Evolutionary conservation across 2,329 filamentous ascomycete genomes (phyloP).

Genomic region (Sphaceloma murrayae): DNA sequence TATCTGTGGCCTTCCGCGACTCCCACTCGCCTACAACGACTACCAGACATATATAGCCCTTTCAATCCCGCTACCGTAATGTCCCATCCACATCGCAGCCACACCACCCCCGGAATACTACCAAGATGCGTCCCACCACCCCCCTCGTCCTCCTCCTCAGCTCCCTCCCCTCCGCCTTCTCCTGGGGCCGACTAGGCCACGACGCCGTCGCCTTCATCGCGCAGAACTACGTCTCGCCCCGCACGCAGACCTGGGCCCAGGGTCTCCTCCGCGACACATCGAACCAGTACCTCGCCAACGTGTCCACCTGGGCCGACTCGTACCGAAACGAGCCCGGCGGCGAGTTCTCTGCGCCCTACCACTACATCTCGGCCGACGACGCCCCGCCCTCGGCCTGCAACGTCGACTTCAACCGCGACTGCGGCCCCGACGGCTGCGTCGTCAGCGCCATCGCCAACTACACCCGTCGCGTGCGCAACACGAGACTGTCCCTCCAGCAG

Average conservation of each 20-base stretch:
- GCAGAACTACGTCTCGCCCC: conserved; percentile 37
- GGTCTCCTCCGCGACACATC: conserved; percentile 35
- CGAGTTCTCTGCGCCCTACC: conserved; percentile 38
- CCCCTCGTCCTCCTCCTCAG: conserved; percentile 16
- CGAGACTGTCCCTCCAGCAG: conserved; percentile 26
- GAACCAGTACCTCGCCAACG: conserved; percentile 41
- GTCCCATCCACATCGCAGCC: background rate
- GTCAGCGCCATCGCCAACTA: conserved; percentile 47
- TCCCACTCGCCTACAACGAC: background rate
- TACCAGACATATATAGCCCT: conserved; percentile 1
- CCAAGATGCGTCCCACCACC: conserved; percentile 15
- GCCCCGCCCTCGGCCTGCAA: conserved; percentile 39
- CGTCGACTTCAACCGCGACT: conserved; percentile 44
- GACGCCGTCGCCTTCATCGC: conserved; percentile 47
- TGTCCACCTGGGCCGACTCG: conserved; percentile 46
- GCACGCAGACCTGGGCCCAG: conserved; percentile 39
- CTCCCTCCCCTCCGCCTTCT: conserved; percentile 24
- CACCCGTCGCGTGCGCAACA: conserved; percentile 32
- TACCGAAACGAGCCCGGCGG: conserved; percentile 43
- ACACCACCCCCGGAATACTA: background rate
- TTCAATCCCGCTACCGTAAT: conserved; percentile 6
- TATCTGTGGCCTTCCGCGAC: background rate
- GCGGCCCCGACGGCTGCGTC: conserved; percentile 41
- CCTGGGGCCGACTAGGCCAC: conserved; percentile 47
- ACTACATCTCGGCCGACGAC: conserved; percentile 45